Evolutionary conservation across 2,329 filamentous ascomycete genomes (phyloP).

Genomic region (Alternaria triticimaculans): DNA sequence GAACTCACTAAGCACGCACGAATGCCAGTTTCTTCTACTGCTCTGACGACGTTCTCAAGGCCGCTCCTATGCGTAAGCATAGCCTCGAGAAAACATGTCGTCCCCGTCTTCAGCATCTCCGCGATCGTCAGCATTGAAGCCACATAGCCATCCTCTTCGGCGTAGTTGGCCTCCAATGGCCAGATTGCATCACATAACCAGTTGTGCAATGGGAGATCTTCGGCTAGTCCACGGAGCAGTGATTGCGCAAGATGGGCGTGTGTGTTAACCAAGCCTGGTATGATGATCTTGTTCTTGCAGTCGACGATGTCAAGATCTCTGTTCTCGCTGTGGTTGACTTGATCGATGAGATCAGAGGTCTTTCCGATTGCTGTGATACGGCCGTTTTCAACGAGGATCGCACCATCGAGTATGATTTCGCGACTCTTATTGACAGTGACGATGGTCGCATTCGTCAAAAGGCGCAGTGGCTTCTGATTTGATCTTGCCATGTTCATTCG

Average conservation of each 20-base stretch:
- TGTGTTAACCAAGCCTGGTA: constrained; percentile 48
- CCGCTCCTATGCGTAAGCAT: constrained; percentile 46
- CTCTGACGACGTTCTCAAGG: constrained; percentile 32
- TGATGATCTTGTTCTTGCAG: constrained; percentile 41
- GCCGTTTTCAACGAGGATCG: constrained; percentile 50
- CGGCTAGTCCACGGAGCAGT: constrained; percentile 41
- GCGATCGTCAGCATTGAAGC: constrained; percentile 44
- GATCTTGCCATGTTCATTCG: not conserved
- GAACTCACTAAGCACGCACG: constrained; percentile 33
- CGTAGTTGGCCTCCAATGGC: constrained; percentile 47
- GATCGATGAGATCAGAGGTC: constrained; percentile 35
- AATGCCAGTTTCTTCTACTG: constrained; percentile 44
- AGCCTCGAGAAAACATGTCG: constrained; percentile 49
- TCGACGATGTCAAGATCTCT: constrained; percentile 25
- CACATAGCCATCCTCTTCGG: constrained; percentile 42
- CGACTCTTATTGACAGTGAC: constrained; percentile 58
- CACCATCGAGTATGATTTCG: constrained; percentile 57
- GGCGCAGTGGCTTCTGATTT: constrained; percentile 6
- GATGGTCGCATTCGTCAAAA: constrained; percentile 60
- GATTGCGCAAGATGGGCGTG: constrained; percentile 49
- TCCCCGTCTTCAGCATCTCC: constrained; percentile 49
- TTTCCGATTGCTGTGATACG: constrained; percentile 56
- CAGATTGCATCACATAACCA: constrained; percentile 47
- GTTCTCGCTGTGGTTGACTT: not conserved
- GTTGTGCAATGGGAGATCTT: constrained; percentile 29